phyloP scores from a whole-genome alignment of 768 basidiomycete species.

The Russula vinacea region DNA sequence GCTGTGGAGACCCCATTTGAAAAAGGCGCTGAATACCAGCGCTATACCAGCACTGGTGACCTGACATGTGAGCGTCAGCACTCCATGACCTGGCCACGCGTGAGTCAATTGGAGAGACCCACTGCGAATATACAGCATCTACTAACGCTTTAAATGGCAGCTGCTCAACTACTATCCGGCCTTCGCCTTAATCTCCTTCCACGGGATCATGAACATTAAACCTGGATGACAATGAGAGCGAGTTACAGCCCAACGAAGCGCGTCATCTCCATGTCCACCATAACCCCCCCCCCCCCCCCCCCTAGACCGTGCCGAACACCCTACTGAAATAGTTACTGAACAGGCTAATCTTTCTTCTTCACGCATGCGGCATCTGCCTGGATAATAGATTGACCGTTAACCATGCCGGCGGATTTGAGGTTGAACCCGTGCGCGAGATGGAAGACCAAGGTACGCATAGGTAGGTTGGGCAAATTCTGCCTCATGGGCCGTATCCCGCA shows the following conservation, averaged over 20 bases:
- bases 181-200: slow-evolving; percentile 65
- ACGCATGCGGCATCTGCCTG: slow-evolving; percentile 63
- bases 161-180: slow-evolving; percentile 44
- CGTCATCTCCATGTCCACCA: slow-evolving; percentile 56
- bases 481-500: too few relatives aligned
- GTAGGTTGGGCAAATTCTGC: too few relatives aligned
- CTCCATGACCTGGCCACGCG: too few relatives aligned
- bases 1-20: too few relatives aligned
- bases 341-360: slow-evolving; percentile 56
- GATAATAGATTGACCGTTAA: slow-evolving; percentile 61
- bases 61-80: too few relatives aligned
- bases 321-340: slow-evolving; percentile 71
- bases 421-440: too few relatives aligned
- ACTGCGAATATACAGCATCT: background rate
- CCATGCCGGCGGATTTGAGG: slow-evolving; percentile 70
- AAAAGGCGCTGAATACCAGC: too few relatives aligned
- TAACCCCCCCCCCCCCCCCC: slow-evolving; percentile 50
- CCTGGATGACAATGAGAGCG: slow-evolving; percentile 57
- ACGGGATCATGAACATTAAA: slow-evolving; percentile 52
- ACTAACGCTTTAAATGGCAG: background rate
- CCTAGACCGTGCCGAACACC: slow-evolving; percentile 64
- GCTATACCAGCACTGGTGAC: too few relatives aligned
- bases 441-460: too few relatives aligned
- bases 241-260: slow-evolving; percentile 60
- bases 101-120: background rate